These are phyloP conservation scores for Cercospora nicotianae DNA, from an alignment of 2,329 filamentous ascomycete species.

Conservation along the genomic window DNA sequence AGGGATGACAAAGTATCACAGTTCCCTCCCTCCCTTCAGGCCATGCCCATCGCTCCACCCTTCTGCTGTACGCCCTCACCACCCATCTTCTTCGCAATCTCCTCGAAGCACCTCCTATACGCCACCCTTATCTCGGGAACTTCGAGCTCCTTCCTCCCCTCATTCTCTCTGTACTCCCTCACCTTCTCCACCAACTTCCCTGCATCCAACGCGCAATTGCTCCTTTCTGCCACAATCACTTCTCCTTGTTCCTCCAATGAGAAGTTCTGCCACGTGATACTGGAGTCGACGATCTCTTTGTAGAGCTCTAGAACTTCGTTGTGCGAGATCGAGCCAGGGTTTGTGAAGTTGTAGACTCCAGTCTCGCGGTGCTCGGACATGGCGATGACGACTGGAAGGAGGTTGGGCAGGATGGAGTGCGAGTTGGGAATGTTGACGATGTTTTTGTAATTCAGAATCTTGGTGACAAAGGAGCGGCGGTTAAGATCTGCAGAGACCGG, in stretches of 20 bases:
- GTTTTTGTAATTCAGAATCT: conserved; percentile 64
- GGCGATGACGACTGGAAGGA: conserved; percentile 61
- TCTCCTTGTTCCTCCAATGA: conserved; percentile 64
- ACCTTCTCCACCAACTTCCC: conserved; percentile 62
- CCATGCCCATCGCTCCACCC: conserved; percentile 8
- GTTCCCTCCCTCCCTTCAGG: background rate
- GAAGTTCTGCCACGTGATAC: conserved; percentile 66
- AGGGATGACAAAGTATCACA: background rate
- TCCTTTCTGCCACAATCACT: conserved; percentile 66
- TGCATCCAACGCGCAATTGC: conserved; percentile 64
- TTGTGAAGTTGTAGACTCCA: conserved; percentile 70
- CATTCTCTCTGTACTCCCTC: conserved; percentile 50
- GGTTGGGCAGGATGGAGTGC: conserved; percentile 65
- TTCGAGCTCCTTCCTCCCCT: conserved; percentile 45
- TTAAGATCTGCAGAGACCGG: conserved; percentile 68
- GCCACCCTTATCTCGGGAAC: conserved; percentile 64
- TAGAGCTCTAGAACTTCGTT: conserved; percentile 66
- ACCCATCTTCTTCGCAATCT: conserved; percentile 48
- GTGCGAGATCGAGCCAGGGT: conserved; percentile 69
- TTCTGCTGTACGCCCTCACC: conserved; percentile 16
- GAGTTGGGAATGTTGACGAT: conserved; percentile 69
- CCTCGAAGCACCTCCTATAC: conserved; percentile 62
- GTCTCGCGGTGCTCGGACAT: conserved; percentile 62
- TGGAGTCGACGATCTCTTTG: conserved; percentile 62
- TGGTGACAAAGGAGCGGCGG: conserved; percentile 67